Evolutionary conservation across 371 early-diverging fungal genomes (phyloP), one percentile per base, ranked within the genome.

Genomic region (Mortierella sp.): DNA sequence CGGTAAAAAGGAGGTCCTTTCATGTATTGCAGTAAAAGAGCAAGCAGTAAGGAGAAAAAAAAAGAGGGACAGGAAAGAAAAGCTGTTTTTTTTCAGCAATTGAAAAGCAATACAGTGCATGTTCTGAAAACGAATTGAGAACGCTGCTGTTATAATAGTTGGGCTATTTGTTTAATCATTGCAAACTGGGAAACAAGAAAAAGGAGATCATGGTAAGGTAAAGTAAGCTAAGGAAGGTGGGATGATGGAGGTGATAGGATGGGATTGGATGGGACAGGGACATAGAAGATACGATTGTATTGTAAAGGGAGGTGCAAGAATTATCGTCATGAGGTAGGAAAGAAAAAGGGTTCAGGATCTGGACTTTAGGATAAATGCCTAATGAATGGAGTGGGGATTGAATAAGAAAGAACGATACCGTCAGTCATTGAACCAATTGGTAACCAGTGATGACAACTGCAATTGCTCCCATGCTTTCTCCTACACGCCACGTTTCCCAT

Each of bases 341-440:
- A 31, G 37, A 61, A 4, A 31, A 19, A 13, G 3, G 4, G 10
- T 31, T 70, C 28, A 77, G 43, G 77, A 85, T 50, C 86, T 76
- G 3, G 86, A 86, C 75, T 79, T 81, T 77, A 82, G 82, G n/a
- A 91, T 89, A 79, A 91, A 91, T 70, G 88, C 86, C 88, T 89
- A 88, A 37, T 31, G 34, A 61, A 40, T 28, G 57, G 51, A 71
- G 9, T 16, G 50, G 0, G 9, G n/a, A 24, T 34, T 11, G 61
- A 34, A 21, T 37, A 24, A 16, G 26, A 26, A 55, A 67, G 24
- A 67, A 51, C 31, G 24, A 28, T 71, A 46, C 31, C 48, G 44
- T 71, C 14, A 73, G 43, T 31, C 21, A 55, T 73, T 55, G 40
- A 40, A 37, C 19, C 64, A 34, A 21, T 31, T 59, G 61, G 6